phyloP scores from a whole-genome alignment of 2,329 filamentous ascomycete species.

The Aureobasidium pullulans region DNA sequence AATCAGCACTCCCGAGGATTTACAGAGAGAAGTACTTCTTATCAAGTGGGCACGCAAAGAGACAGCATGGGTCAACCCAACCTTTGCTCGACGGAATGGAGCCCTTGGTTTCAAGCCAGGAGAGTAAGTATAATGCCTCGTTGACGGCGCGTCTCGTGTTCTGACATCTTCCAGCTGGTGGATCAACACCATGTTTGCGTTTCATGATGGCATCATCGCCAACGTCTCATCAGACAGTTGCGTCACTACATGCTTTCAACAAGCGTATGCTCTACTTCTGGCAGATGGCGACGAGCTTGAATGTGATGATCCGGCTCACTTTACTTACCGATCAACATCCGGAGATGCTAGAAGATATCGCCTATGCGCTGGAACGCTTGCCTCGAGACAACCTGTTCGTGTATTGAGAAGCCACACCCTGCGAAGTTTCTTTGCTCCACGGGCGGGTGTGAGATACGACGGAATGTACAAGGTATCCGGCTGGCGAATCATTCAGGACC shows the following conservation, averaged over 20 bases:
- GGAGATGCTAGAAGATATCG: slow-evolving; percentile 38
- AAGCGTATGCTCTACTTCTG: slow-evolving; percentile 41
- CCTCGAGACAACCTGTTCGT: slow-evolving; percentile 35
- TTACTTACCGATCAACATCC: slow-evolving; percentile 35
- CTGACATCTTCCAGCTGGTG: slow-evolving; percentile 35
- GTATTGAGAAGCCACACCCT: slow-evolving; percentile 39
- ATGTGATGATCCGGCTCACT: slow-evolving; percentile 26
- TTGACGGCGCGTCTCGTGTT: background rate
- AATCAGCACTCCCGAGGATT: slow-evolving; percentile 31
- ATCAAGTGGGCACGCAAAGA: slow-evolving; percentile 21
- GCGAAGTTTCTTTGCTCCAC: slow-evolving; percentile 38
- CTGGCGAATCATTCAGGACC: slow-evolving; percentile 32
- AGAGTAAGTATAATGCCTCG: slow-evolving; percentile 28
- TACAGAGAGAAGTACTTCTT: slow-evolving; percentile 31
- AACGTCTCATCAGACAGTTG: slow-evolving; percentile 34
- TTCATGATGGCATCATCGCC: slow-evolving; percentile 42
- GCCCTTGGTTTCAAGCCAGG: slow-evolving; percentile 40
- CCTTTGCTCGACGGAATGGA: slow-evolving; percentile 32
- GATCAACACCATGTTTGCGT: slow-evolving; percentile 42
- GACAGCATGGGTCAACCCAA: slow-evolving; percentile 26
- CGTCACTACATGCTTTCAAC: slow-evolving; percentile 34
- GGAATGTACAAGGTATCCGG: slow-evolving; percentile 38
- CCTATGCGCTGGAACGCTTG: slow-evolving; percentile 35
- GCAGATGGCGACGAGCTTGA: slow-evolving; percentile 33
- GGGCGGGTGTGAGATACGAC: slow-evolving; percentile 42